Conservation (phyloP, 257 asterid genomes). For the Primulina eburnea region DNA sequence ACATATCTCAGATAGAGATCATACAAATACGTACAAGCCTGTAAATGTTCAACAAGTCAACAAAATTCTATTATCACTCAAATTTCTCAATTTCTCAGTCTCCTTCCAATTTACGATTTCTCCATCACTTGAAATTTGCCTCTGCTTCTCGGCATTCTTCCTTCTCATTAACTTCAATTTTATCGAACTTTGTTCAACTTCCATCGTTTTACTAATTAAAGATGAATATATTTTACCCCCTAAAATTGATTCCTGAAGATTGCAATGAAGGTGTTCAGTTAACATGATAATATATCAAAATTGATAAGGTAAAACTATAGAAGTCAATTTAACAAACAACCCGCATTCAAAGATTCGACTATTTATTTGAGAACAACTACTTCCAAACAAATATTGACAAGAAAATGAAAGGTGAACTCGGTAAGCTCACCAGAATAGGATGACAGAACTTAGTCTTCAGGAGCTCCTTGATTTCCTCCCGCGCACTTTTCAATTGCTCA, state of each 20-base stretch:
- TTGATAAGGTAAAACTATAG: background rate
- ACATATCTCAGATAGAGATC: background rate
- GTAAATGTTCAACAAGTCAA: background rate
- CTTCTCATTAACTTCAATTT: background rate
- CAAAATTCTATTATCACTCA: background rate
- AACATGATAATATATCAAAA: background rate
- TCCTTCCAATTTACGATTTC: too few relatives aligned
- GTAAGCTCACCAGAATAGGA: conserved; percentile 67
- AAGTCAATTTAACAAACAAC: background rate
- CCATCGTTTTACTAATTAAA: background rate
- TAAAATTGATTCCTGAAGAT: too few relatives aligned
- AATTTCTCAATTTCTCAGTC: background rate
- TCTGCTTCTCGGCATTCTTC: background rate
- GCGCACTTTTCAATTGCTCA: conserved; percentile 81
- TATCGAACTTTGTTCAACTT: background rate
- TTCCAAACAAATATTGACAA: background rate
- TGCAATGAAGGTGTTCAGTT: background rate
- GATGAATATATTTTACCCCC: background rate
- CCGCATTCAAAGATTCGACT: background rate
- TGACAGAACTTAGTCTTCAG: conserved; percentile 67
- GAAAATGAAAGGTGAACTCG: background rate
- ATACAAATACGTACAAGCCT: background rate
- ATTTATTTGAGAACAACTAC: background rate
- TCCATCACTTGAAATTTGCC: too few relatives aligned
- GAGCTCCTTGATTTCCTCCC: conserved; percentile 78